A percentile compares a stretch with the other conserved stretches of the same genome.
Conservation (phyloP, 441 rosid genomes). For the Bocquillonia castaneifolia region DNA sequence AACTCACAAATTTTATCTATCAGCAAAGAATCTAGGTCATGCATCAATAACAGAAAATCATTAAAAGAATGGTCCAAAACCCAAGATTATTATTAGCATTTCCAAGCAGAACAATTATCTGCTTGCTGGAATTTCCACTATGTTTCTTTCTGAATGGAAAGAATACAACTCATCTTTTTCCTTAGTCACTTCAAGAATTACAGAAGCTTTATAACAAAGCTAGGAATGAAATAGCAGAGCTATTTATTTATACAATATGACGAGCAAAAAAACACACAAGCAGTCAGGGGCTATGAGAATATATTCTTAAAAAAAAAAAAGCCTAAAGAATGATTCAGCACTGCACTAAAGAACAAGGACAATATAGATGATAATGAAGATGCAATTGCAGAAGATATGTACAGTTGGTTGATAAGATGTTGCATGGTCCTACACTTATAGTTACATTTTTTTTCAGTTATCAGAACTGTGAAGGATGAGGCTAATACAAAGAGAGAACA, state of each 20-base stretch:
- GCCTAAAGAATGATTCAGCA: neutral
- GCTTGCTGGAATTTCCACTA: neutral
- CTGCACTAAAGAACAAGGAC: neutral
- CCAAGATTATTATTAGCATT: neutral
- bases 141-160: slow-evolving; percentile 3
- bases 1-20: neutral
- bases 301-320: neutral
- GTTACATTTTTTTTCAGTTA: slow-evolving; percentile 4
- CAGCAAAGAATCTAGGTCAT: neutral
- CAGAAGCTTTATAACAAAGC: neutral
- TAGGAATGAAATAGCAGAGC: neutral
- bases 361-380: neutral
- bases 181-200: neutral
- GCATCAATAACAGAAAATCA: neutral
- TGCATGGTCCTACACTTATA: neutral
- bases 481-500: neutral
- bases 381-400: neutral
- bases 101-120: neutral
- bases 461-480: neutral
- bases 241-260: neutral
- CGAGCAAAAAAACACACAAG: neutral
- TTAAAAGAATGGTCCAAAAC: neutral
- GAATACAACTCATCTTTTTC: neutral
- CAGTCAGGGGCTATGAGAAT: slow-evolving; percentile 8
- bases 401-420: slow-evolving; percentile 4